Evolutionary conservation across 2,329 filamentous ascomycete genomes (phyloP), one percentile per base, ranked within the genome.

Genomic region (Apiospora phragmitis): DNA sequence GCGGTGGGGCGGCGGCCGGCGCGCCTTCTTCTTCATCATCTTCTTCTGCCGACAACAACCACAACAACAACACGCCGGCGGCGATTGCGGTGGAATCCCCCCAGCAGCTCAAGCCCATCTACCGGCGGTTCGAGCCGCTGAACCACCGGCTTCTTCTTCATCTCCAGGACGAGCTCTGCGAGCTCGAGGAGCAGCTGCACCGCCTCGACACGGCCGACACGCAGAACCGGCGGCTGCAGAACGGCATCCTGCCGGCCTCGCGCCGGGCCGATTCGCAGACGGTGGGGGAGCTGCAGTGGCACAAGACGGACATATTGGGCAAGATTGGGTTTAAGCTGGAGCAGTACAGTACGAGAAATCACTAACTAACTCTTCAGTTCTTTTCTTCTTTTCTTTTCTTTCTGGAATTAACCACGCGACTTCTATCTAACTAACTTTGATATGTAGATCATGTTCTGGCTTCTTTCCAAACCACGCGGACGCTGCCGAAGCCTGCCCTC

Each of bases 71-170:
- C n/a, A n/a, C n/a, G n/a, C n/a, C n/a, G 2, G 32, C 43, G 16
- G 65, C n/a, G 3, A 16, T 12, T 16, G 42, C 26, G 0, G 16
- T 11, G 29, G 32, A 49, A 11, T 29, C 29, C 2, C n/a, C n/a
- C n/a, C n/a, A n/a, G n/a, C 26, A 69, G 42, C 73, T 79, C 35
- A 73, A 75, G 65, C 93, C 94, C 0, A 87, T 97, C 71, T 97
- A 97, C 79, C 90, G 95, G 59, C 91, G 91, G 70, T 98, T 98
- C 77, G 91, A 93, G 78, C 87, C 89, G 14, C 83, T 97, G 24
- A 95, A 96, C 76, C 94, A 97, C 78, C 91, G 95, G 3, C 83
- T 97, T 3, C 83, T 98, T 3, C 85, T 97, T 0, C 91, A 96
- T 73, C 85, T 97, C 21, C 95, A 97, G 80, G 94, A 97, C 77